Conservation (phyloP, 768 basidiomycete species). For the Russula abietina region DNA sequence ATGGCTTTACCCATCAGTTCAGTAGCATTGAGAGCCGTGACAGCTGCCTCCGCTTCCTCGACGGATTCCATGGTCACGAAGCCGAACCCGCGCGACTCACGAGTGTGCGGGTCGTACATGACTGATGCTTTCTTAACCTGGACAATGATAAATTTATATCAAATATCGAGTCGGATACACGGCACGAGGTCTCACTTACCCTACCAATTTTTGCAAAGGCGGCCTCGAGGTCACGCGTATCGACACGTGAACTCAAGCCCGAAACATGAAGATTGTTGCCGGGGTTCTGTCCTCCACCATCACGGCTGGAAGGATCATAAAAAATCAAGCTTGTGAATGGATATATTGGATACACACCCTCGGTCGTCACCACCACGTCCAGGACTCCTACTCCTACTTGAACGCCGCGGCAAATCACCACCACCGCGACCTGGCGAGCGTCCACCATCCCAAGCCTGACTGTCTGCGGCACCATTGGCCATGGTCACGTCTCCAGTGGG, state of each 20-base stretch:
- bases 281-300: slow-evolving; percentile 43
- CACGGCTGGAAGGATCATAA: slow-evolving; percentile 22
- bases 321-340: background rate
- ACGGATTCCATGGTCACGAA: slow-evolving; percentile 81
- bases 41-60: slow-evolving; percentile 90
- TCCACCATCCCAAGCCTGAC: slow-evolving; percentile 51
- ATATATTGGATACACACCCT: slow-evolving; percentile 39
- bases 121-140: slow-evolving; percentile 60
- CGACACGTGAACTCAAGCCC: slow-evolving; percentile 53
- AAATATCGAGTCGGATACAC: background rate
- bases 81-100: slow-evolving; percentile 75
- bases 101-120: slow-evolving; percentile 62
- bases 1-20: slow-evolving; percentile 84
- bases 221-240: slow-evolving; percentile 82
- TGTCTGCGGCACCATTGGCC: slow-evolving; percentile 44
- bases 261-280: slow-evolving; percentile 66
- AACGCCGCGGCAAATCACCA: slow-evolving; percentile 53
- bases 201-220: slow-evolving; percentile 85
- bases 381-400: slow-evolving; percentile 78
- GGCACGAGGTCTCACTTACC: slow-evolving; percentile 39
- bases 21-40: slow-evolving; percentile 75
- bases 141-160: background rate
- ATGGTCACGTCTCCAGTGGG: slow-evolving; percentile 45
- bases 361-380: slow-evolving; percentile 45
- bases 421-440: slow-evolving; percentile 42